Conservation (phyloP, 2,329 filamentous ascomycete genomes). For the Dactylonectria macrodidyma region DNA sequence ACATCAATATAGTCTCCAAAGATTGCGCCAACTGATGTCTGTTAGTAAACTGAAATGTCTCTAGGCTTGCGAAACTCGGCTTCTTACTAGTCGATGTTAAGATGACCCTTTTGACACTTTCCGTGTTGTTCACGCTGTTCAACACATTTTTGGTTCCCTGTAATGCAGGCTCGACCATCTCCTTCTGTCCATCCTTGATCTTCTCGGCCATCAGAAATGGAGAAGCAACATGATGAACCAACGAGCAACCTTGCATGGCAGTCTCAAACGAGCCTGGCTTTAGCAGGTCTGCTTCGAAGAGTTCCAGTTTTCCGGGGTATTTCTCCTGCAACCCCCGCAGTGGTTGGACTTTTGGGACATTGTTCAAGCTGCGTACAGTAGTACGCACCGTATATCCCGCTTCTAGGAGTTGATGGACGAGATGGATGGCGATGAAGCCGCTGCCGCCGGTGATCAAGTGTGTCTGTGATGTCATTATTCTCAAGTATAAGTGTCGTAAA, state of each 20-base stretch:
- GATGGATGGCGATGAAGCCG: constrained; percentile 2
- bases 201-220: constrained; percentile 4
- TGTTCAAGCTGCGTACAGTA: constrained; percentile 1
- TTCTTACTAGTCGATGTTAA: background rate
- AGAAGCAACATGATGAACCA: background rate
- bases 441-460: background rate
- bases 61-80: background rate
- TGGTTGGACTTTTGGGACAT: background rate
- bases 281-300: constrained; percentile 1
- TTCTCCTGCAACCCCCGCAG: background rate
- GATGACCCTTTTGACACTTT: background rate
- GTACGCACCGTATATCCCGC: background rate
- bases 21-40: background rate
- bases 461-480: background rate
- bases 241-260: background rate
- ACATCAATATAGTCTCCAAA: constrained; percentile 1
- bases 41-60: background rate
- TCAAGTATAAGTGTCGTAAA: background rate
- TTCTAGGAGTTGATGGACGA: background rate
- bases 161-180: background rate
- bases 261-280: constrained; percentile 1
- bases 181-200: constrained; percentile 1
- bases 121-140: background rate
- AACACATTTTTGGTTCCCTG: constrained; percentile 1
- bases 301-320: background rate